phyloP scores from a whole-genome alignment of 2,329 filamentous ascomycete species.

The Colletotrichum paranaense region DNA sequence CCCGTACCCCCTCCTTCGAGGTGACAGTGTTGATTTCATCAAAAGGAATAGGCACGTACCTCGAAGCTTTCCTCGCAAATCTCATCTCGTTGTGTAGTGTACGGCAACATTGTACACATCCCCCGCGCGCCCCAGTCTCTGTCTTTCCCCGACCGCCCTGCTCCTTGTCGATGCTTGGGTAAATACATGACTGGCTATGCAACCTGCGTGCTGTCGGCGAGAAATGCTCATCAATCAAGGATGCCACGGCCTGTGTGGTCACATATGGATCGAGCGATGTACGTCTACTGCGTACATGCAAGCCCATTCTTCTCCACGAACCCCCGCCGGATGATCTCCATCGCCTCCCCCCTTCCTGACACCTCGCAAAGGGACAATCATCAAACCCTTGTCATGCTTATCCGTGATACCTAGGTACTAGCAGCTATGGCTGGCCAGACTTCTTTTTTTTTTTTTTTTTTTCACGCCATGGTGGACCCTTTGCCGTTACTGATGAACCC shows the following conservation, averaged over 20 bases:
- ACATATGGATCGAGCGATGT: constrained; percentile 8
- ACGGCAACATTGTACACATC: not conserved
- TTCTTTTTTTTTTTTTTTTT: not conserved
- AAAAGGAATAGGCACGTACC: constrained; percentile 21
- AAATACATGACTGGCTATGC: constrained; percentile 5
- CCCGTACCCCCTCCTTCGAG: not conserved
- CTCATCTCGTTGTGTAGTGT: constrained; percentile 13
- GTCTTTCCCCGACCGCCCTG: constrained; percentile 19
- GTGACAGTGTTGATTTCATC: constrained; percentile 20
- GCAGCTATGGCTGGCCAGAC: not conserved
- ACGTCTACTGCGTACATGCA: not conserved
- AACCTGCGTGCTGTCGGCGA: not conserved
- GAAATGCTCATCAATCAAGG: constrained; percentile 2
- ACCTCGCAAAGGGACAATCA: not conserved
- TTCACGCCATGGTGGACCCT: not conserved
- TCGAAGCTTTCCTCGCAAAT: constrained; percentile 33
- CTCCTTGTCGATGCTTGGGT: constrained; percentile 10
- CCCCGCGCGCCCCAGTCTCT: not conserved
- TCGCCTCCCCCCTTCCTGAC: constrained; percentile 5
- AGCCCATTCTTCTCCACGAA: not conserved
- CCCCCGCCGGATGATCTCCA: constrained; percentile 12
- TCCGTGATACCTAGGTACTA: constrained; percentile 1
- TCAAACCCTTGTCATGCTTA: not conserved
- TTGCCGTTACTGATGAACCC: not conserved
- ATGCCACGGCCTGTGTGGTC: not conserved